Evolutionary conservation across 495 filamentous ascomycete species (phyloP), one percentile per base, ranked within the genome.

Genomic region (Apiosordaria backusii): DNA sequence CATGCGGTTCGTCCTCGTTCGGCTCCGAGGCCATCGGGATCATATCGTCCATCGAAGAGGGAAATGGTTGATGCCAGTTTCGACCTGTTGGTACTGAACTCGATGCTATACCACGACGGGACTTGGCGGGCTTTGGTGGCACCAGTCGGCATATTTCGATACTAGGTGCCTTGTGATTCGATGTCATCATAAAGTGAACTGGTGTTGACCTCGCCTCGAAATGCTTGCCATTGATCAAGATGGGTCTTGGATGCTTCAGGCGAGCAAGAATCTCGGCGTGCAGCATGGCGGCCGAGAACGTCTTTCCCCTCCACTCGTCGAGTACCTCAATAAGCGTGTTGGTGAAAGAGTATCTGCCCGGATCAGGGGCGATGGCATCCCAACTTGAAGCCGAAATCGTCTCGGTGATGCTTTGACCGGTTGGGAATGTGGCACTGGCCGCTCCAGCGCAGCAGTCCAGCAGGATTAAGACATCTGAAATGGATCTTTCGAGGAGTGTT

Each of bases 391-490:
- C 82, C 5, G 80, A 83, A 54, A 84, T 83, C 16, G 82, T 81
- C 69, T 84, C 82, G 13, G 81, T 84, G 62, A 82, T 80, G 68
- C 81, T 83, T 64, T 75, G 74, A 25, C 80, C 80, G 22, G 76
- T 81, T 18, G 80, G 77, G 59, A 80, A 81, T 21, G 79, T 79
- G 25, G 82, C 81, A 63, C 81, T 83, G 27, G 81, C 81, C 6
- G 82, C 80, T 16, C 82, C 82, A 15, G 80, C 81, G 62, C 83
- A 85, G 60, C 83, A 85, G 67, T 85, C 83, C 5, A 85, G 73
- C 4, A 85, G 76, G 45, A 85, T 83, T 23, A 85, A 68, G 23
- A 83, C 79, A 66, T 86, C 83, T 1, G 81, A 85, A 5, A 74
- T 65, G n/a, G 81, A 82, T 57, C 82, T 69, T 66, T 85, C 82